Conservation (phyloP, 306 rosid genomes). For the Quercus suber region DNA sequence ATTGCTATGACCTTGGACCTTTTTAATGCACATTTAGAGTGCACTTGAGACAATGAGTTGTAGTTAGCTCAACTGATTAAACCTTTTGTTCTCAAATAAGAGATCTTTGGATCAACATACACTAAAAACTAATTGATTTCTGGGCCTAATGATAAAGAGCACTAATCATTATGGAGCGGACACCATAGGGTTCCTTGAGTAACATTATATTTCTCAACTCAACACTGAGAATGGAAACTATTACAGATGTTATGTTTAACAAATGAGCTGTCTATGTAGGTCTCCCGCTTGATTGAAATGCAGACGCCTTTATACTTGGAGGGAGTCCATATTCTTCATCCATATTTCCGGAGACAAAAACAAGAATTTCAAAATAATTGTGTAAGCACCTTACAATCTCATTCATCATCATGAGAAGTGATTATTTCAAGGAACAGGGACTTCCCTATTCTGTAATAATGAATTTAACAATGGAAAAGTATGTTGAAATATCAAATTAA, state of each 20-base stretch:
- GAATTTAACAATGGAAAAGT: not conserved
- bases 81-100: too few relatives aligned
- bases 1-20: not conserved
- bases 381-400: slow-evolving; percentile 20
- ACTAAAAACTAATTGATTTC: too few relatives aligned
- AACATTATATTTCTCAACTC: not conserved
- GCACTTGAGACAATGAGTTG: not conserved
- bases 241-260: slow-evolving; percentile 5
- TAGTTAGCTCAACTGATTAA: too few relatives aligned
- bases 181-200: not conserved
- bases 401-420: slow-evolving; percentile 18
- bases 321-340: slow-evolving; percentile 63
- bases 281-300: slow-evolving; percentile 91
- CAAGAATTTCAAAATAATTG: slow-evolving; percentile 14
- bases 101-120: too few relatives aligned
- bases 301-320: slow-evolving; percentile 82
- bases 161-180: too few relatives aligned
- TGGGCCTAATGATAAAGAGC: too few relatives aligned
- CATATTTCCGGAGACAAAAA: slow-evolving; percentile 62
- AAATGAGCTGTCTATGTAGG: slow-evolving; percentile 43
- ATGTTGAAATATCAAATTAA: not conserved
- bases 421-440: not conserved
- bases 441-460: not conserved
- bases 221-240: not conserved
- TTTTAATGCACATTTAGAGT: not conserved